A percentile compares a stretch with the other conserved stretches of the same genome.
phyloP scores from a whole-genome alignment of 2,329 filamentous ascomycete species.

The Aspergillus caelatus region DNA sequence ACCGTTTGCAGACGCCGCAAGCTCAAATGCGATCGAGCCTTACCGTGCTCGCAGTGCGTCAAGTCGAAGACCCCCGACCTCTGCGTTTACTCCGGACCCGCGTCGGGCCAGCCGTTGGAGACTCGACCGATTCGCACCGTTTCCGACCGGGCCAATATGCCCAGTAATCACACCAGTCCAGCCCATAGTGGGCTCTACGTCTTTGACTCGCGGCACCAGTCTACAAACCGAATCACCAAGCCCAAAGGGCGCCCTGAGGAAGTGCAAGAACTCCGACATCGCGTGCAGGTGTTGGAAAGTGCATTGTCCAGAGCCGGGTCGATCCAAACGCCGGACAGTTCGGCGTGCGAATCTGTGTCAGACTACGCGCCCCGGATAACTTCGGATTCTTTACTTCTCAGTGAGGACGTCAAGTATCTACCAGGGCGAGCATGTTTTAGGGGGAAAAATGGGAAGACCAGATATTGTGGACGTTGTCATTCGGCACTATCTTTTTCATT shows the following conservation, averaged over 20 bases:
- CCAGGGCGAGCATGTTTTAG: slow-evolving; percentile 32
- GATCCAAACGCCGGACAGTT: slow-evolving; percentile 30
- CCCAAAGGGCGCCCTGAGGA: slow-evolving; percentile 27
- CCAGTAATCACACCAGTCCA: slow-evolving; percentile 18
- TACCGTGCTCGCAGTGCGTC: slow-evolving; percentile 67
- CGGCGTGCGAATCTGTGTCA: slow-evolving; percentile 19
- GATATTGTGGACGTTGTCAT: slow-evolving; percentile 36
- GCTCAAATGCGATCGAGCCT: slow-evolving; percentile 73
- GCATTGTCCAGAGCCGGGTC: slow-evolving; percentile 26
- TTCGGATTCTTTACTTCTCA: slow-evolving; percentile 23
- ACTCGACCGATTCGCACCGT: slow-evolving; percentile 6
- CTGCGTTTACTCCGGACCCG: slow-evolving; percentile 55
- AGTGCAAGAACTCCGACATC: slow-evolving; percentile 32
- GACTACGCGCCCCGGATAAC: slow-evolving; percentile 16
- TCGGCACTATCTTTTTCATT: slow-evolving; percentile 34
- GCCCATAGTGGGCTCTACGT: slow-evolving; percentile 32
- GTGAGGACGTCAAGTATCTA: slow-evolving; percentile 31
- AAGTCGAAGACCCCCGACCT: slow-evolving; percentile 54
- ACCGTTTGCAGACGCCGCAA: slow-evolving; percentile 74
- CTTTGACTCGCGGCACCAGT: slow-evolving; percentile 35
- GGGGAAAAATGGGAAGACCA: slow-evolving; percentile 33
- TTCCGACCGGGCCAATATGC: slow-evolving; percentile 8
- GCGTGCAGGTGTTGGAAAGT: slow-evolving; percentile 31
- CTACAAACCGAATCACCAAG: slow-evolving; percentile 27
- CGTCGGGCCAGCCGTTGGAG: slow-evolving; percentile 15